phyloP scores from a whole-genome alignment of 768 basidiomycete genomes.

The Boletales sp. region DNA sequence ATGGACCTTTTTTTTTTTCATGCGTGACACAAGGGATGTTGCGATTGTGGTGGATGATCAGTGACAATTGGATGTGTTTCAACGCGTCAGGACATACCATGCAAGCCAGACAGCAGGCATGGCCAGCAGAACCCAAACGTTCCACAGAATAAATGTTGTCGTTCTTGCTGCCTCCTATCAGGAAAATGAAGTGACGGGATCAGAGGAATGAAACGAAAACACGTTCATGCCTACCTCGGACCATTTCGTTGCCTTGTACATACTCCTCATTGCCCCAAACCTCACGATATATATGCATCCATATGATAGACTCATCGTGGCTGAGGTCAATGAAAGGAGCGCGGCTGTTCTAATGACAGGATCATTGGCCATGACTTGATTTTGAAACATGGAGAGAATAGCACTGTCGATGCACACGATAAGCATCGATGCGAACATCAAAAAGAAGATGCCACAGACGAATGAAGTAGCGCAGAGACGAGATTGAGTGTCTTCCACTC shows the following conservation, averaged over 20 bases:
- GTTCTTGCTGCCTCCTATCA: conserved; percentile 55
- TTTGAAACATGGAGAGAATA: conserved; percentile 68
- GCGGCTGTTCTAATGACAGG: conserved; percentile 61
- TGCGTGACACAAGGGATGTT: neutral
- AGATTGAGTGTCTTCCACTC: conserved; percentile 80
- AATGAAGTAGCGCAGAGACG: conserved; percentile 59
- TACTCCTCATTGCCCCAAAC: conserved; percentile 69
- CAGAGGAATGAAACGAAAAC: neutral
- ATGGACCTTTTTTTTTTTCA: conserved; percentile 44
- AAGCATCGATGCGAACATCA: neutral
- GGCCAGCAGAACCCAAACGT: conserved; percentile 66
- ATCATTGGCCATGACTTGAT: conserved; percentile 46
- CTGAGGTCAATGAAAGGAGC: conserved; percentile 60
- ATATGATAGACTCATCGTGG: conserved; percentile 67
- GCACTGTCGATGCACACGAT: conserved; percentile 38
- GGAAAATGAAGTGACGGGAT: neutral
- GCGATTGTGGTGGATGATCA: neutral
- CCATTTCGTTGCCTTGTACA: conserved; percentile 70
- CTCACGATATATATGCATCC: conserved; percentile 73
- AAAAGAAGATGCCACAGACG: conserved; percentile 32
- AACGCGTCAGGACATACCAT: conserved; percentile 40
- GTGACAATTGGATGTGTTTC: neutral
- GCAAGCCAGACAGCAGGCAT: conserved; percentile 70
- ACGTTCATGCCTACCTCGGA: conserved; percentile 49
- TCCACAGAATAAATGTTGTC: conserved; percentile 51